Conservation (phyloP, 257 asterid genomes). For the Penstemon barbatus region DNA sequence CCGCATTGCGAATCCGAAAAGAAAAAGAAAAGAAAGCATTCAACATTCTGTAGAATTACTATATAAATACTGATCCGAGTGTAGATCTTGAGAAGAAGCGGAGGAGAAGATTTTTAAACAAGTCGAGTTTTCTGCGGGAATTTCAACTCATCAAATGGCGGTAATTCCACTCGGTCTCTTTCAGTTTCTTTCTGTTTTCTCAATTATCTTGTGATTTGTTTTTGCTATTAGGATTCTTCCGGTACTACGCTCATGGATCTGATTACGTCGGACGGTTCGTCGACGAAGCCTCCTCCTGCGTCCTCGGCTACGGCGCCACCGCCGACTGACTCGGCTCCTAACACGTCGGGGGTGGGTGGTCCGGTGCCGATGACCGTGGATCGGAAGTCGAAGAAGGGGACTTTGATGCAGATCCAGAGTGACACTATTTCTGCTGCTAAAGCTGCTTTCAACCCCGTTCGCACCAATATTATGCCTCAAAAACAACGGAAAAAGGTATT, state of each 20-base stretch:
- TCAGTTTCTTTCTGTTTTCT: not conserved
- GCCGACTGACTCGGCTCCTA: slow-evolving; percentile 43
- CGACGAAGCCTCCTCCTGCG: slow-evolving; percentile 52
- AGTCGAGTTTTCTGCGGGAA: not conserved
- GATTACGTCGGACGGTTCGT: slow-evolving; percentile 86
- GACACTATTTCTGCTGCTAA: slow-evolving; percentile 93
- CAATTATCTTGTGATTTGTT: not conserved
- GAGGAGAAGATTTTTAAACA: slow-evolving; percentile 9
- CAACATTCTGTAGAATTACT: too few relatives aligned
- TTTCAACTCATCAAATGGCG: slow-evolving; percentile 29
- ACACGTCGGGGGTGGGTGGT: slow-evolving; percentile 34
- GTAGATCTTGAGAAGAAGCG: not conserved
- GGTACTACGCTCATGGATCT: slow-evolving; percentile 98
- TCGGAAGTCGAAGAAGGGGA: slow-evolving; percentile 85
- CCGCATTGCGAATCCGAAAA: too few relatives aligned
- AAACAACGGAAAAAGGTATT: slow-evolving; percentile 77
- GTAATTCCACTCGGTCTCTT: slow-evolving; percentile 24
- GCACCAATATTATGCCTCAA: slow-evolving; percentile 81
- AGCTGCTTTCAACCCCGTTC: slow-evolving; percentile 82
- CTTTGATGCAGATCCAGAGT: slow-evolving; percentile 96
- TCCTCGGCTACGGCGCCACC: slow-evolving; percentile 58
- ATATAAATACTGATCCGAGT: too few relatives aligned
- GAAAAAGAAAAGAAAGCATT: too few relatives aligned
- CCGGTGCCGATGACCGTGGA: slow-evolving; percentile 64
- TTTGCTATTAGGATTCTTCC: slow-evolving; percentile 65